Evolutionary conservation across 2,329 filamentous ascomycete genomes (phyloP).

Genomic region (Chalara sp.): DNA sequence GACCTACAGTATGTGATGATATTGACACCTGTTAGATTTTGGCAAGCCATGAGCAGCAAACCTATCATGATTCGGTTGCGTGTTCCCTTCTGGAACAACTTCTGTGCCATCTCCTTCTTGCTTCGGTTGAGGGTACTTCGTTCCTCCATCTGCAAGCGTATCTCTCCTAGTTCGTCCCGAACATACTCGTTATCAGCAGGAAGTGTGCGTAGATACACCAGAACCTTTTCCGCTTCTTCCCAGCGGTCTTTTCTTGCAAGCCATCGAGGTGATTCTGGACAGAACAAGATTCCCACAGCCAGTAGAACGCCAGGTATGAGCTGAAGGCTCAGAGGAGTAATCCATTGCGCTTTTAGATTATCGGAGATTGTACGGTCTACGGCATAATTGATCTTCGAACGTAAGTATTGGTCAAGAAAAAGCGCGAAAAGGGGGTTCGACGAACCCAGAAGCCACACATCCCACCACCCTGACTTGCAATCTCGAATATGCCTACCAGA

Average conservation of each 20-base stretch:
- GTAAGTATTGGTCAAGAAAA: too few species aligned
- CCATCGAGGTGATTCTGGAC: conserved; percentile 25
- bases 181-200: conserved; percentile 34
- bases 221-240: conserved; percentile 30
- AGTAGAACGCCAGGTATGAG: conserved; percentile 30
- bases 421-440: too few species aligned
- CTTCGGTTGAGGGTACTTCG: conserved; percentile 31
- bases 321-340: conserved; percentile 35
- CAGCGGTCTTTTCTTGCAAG: conserved; percentile 15
- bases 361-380: conserved; percentile 29
- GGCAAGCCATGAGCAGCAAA: conserved; percentile 23
- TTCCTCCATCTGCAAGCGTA: conserved; percentile 35
- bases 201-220: conserved; percentile 37
- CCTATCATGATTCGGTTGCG: conserved; percentile 58
- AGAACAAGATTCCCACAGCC: conserved; percentile 20
- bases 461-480: conserved; percentile 33
- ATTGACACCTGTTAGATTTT: conserved; percentile 64
- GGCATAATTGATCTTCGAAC: conserved; percentile 27
- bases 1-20: conserved; percentile 40
- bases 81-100: conserved; percentile 47
- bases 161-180: conserved; percentile 40
- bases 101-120: conserved; percentile 28
- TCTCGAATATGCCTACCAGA: conserved; percentile 33
- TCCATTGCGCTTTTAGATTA: conserved; percentile 27
- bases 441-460: conserved; percentile 35